Evolutionary conservation across 2,329 filamentous ascomycete genomes (phyloP).

Genomic region (Penicillium sp.): DNA sequence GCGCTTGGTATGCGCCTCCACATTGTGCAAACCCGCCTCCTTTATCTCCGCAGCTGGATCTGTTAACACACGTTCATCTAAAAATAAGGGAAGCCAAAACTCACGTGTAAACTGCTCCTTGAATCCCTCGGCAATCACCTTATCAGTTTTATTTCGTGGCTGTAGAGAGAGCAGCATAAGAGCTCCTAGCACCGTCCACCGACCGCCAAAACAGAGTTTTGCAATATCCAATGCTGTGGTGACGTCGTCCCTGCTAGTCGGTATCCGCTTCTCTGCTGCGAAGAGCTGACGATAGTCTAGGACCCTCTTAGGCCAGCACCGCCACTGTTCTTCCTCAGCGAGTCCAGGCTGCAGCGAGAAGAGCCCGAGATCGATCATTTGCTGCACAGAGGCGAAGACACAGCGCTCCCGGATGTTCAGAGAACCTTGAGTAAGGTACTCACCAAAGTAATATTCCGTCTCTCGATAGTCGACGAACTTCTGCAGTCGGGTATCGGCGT

Average conservation of each 20-base stretch:
- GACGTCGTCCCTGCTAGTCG: background rate
- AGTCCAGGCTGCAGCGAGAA: slow-evolving; percentile 13
- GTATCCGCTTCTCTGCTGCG: background rate
- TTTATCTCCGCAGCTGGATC: no score
- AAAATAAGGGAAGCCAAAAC: no score
- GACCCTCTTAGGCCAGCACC: slow-evolving; percentile 8
- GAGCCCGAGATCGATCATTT: slow-evolving; percentile 13
- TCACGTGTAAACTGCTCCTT: no score
- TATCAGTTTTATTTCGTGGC: background rate
- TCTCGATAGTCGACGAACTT: slow-evolving; percentile 14
- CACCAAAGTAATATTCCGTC: slow-evolving; percentile 14
- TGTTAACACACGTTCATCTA: no score
- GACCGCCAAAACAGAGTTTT: background rate
- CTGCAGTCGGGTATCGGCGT: background rate
- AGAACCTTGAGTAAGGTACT: slow-evolving; percentile 18
- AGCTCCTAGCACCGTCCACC: background rate
- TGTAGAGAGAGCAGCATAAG: slow-evolving; percentile 15
- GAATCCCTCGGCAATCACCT: no score
- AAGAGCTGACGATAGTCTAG: slow-evolving; percentile 7
- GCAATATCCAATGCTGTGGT: slow-evolving; percentile 5
- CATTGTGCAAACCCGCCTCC: no score
- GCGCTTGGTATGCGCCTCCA: no score
- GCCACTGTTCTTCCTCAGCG: slow-evolving; percentile 8
- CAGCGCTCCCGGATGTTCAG: slow-evolving; percentile 8
- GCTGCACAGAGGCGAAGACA: slow-evolving; percentile 7